Evolutionary conservation across 2,329 filamentous ascomycete genomes (phyloP).

Genomic region (Penicillium sp.): DNA sequence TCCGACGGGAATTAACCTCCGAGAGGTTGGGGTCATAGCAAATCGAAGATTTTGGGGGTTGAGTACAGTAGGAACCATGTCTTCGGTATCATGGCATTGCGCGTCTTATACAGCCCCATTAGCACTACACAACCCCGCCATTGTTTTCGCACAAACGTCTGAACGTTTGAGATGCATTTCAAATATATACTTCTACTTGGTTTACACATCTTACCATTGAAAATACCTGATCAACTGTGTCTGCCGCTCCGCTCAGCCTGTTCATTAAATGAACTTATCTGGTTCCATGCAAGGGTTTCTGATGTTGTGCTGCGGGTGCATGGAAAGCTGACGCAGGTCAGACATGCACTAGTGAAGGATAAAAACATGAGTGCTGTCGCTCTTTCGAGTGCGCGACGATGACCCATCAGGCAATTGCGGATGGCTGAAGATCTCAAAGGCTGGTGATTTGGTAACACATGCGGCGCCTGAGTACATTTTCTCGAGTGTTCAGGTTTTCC

Average conservation of each 20-base stretch:
- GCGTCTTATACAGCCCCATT: background rate
- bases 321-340: background rate
- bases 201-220: no score
- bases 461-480: background rate
- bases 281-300: background rate
- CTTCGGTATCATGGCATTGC: background rate
- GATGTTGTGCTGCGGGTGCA: background rate
- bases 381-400: no score
- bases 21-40: conserved; percentile 5
- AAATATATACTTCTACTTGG: no score
- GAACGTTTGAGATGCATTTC: no score
- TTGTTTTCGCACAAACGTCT: no score
- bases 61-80: background rate
- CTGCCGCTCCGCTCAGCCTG: background rate
- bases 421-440: background rate
- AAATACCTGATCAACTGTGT: background rate
- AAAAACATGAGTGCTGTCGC: background rate
- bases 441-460: background rate
- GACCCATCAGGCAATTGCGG: background rate
- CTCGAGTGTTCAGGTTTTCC: background rate
- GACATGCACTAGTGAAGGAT: background rate
- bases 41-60: background rate
- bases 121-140: no score
- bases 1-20: conserved; percentile 4
- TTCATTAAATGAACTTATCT: background rate